Evolutionary conservation across 2,329 filamentous ascomycete species (phyloP).

Genomic region (Thielaviopsis populi): DNA sequence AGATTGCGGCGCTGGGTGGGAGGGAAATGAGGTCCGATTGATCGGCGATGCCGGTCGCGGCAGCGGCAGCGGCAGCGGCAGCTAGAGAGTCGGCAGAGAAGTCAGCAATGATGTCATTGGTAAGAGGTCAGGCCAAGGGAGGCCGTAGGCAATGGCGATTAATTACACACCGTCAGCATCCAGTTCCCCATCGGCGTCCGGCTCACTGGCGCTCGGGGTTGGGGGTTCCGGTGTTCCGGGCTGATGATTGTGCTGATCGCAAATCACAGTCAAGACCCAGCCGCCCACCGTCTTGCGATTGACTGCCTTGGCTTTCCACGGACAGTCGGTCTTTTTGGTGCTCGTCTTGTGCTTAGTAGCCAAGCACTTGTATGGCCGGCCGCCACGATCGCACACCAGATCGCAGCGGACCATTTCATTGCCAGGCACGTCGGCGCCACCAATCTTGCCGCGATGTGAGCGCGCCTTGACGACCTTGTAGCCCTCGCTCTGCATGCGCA

Average conservation of each 20-base stretch:
- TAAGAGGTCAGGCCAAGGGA: slow-evolving; percentile 2
- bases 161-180: slow-evolving; percentile 18
- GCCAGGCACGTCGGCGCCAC: slow-evolving; percentile 28
- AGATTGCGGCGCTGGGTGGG: background rate
- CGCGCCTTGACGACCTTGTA: slow-evolving; percentile 33
- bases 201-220: slow-evolving; percentile 24
- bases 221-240: slow-evolving; percentile 31
- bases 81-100: background rate
- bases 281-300: slow-evolving; percentile 30
- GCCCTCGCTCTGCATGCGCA: slow-evolving; percentile 30
- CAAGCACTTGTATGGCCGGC: slow-evolving; percentile 30
- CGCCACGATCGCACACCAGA: slow-evolving; percentile 32
- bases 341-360: slow-evolving; percentile 32
- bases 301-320: slow-evolving; percentile 33
- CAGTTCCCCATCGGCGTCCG: slow-evolving; percentile 24
- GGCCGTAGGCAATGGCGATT: background rate
- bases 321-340: slow-evolving; percentile 33
- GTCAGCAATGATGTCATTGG: background rate
- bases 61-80: background rate
- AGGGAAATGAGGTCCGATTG: slow-evolving; percentile 8
- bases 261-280: slow-evolving; percentile 32
- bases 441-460: slow-evolving; percentile 29
- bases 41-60: slow-evolving; percentile 2
- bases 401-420: slow-evolving; percentile 32
- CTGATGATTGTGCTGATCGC: slow-evolving; percentile 32